Evolutionary conservation across 2,329 filamentous ascomycete species (phyloP), one percentile per base, ranked within the genome.

Genomic region (Parafenestella ontariensis): DNA sequence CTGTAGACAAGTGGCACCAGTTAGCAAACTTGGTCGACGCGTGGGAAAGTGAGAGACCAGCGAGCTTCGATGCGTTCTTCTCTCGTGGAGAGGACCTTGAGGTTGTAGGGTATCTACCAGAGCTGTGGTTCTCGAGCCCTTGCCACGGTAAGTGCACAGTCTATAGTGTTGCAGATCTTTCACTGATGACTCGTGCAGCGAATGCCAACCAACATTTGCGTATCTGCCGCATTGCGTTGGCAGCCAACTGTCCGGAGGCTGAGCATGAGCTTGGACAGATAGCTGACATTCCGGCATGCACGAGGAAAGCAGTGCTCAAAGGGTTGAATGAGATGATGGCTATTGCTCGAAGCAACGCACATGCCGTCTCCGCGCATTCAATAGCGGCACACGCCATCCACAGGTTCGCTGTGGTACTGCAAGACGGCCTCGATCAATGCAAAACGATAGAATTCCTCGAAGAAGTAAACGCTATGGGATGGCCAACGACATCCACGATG

Each of bases 381-480:
- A 48, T 61, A 17, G 58, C 62, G 20, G 49, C 54, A 17, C 49
- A 59, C 50, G 48, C 53, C 5, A 49, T 64, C 45, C 58, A 64
- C 39, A 56, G 46, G 31, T 65, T 59, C 42, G 57, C 49, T n/a
- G 44, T 18, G 5, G 21, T 54, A 40, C 10, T 63, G 24, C 29
- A 49, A 5, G 46, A 62, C 17, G 33, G 52, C 1, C 15, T 26
- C 10, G 62, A 59, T 36, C 61, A 53, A 18, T 48, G 36, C 7
- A 58, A 55, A 37, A 59, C 62, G 36, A 56, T 67, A 5, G 41
- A 59, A 28, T 67, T 65, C 41, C 42, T 67, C 17, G 58, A 64
- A 20, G 62, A 65, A 39, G 57, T 58, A 10, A 54, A 64, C 3
- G 39, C 41, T 29, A 51, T 55, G 31, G 60, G 56, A 9, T 65